phyloP scores from a whole-genome alignment of 441 rosid species.

The Mallotus japonicus region DNA sequence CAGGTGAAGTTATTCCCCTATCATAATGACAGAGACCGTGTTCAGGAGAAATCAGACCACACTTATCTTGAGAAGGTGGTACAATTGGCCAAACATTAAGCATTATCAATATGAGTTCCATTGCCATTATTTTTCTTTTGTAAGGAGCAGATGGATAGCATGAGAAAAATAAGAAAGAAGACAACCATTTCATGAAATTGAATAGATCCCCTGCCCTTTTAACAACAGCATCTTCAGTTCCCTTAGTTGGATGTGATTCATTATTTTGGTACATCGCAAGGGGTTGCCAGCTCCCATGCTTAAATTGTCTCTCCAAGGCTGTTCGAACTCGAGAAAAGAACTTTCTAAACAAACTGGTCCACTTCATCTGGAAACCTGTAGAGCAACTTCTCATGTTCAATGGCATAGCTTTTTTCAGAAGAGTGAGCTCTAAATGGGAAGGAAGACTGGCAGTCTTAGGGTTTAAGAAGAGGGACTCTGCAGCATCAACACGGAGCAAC shows the following conservation, averaged over 20 bases:
- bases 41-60: slow-evolving; percentile 38
- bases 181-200: slow-evolving; percentile 89
- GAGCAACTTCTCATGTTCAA: slow-evolving; percentile 97
- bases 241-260: slow-evolving; percentile 29
- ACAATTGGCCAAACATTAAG: slow-evolving; percentile 77
- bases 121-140: slow-evolving; percentile 95
- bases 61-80: slow-evolving; percentile 43
- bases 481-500: slow-evolving; percentile 91
- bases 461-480: slow-evolving; percentile 86
- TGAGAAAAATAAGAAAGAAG: slow-evolving; percentile 78
- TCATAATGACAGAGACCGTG: slow-evolving; percentile 62
- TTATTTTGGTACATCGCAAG: slow-evolving; percentile 25
- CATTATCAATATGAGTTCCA: slow-evolving; percentile 82
- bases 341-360: slow-evolving; percentile 91
- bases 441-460: slow-evolving; percentile 91
- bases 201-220: slow-evolving; percentile 70
- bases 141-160: slow-evolving; percentile 99
- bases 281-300: slow-evolving; percentile 74
- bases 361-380: slow-evolving; percentile 97
- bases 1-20: slow-evolving; percentile 65
- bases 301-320: slow-evolving; percentile 85
- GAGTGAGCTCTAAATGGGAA: slow-evolving; percentile 72
- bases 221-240: slow-evolving; percentile 37
- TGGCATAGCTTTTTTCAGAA: slow-evolving; percentile 80
- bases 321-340: slow-evolving; percentile 88